Base-by-base conservation (phyloP, 2,329 filamentous ascomycete species). In the Colletotrichum sp. region DNA sequence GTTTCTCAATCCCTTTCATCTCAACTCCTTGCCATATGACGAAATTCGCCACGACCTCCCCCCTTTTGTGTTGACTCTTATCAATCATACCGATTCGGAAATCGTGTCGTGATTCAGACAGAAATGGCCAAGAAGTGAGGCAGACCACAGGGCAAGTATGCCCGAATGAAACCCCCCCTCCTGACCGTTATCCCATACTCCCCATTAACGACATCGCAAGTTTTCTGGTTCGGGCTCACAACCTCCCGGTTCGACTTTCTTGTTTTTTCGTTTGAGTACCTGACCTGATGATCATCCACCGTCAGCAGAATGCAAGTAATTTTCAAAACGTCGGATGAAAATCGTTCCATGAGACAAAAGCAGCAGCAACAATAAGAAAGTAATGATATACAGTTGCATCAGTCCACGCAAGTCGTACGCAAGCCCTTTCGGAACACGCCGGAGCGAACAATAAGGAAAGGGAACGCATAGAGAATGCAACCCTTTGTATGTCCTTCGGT, bases 161-260 rank as follows among this genome's bases (percentile, higher is more conserved):
- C 44, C 49, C 61, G 52, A 62, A 62, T 62, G 57, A 70, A 55
- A 66, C 52, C 13, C 5, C n/a, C n/a, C 49, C 36, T 30, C 22
- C 29, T 49, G n/a, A 34, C 15, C 39, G 32, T 52, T 27, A n/a
- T 67, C 32, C 0, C 22, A 29, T 19, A 25, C 11, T 1, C 7
- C 57, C 27, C 19, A 27, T 25, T 2, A 25, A 49, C 30, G 8
- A 29, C 57, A 61, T 25, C 5, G 2, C 52, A 8, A 29, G 39
- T n/a, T 62, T 19, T 61, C 13, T 63, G 68, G 68, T 52, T 63
- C 69, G 63, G 63, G 22, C 55, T 64, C 63, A 7, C 39, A 16
- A 69, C 57, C 55, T 72, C 63, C 63, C 69, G 73, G 69, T 76
- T 76, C 69, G 69, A 76, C 55, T 69, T 72, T 64, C 73, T 69